A percentile compares a stretch with the other conserved stretches of the same genome.
phyloP scores from a whole-genome alignment of 176 grass and related monocot genomes.

The Puya raimondii region DNA sequence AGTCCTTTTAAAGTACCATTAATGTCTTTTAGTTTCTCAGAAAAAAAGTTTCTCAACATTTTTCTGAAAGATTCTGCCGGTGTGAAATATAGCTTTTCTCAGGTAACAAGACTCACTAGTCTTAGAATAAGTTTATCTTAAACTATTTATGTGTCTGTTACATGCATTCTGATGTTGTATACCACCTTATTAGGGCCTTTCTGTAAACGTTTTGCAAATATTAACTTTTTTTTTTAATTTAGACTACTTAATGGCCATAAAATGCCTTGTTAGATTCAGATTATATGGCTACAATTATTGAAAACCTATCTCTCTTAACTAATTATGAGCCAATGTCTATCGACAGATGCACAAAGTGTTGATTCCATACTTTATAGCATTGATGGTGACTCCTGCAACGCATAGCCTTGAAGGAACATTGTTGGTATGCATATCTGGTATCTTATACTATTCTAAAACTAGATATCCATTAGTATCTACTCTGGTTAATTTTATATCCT shows the following conservation, averaged over 20 bases:
- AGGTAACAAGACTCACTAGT: no score
- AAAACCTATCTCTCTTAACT: neutral
- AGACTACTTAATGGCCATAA: neutral
- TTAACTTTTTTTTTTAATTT: neutral
- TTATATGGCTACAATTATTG: no score
- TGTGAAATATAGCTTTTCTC: neutral
- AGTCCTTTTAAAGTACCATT: neutral
- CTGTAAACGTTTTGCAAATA: neutral
- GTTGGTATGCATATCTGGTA: conserved; percentile 53
- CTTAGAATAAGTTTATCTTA: neutral
- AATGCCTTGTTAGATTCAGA: neutral
- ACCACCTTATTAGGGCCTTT: neutral
- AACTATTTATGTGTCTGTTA: neutral
- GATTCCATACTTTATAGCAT: conserved; percentile 67
- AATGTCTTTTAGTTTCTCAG: neutral
- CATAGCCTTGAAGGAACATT: conserved; percentile 89
- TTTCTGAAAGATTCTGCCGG: neutral
- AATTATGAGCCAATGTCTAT: conserved; percentile 7
- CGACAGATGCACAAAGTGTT: conserved; percentile 80
- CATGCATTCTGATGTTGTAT: neutral
- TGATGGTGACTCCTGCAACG: conserved; percentile 81
- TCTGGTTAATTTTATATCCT: conserved; percentile 7
- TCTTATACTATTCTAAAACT: conserved; percentile 2
- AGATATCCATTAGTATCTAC: conserved; percentile 12
- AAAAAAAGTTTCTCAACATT: no score